Evolutionary conservation across 2,329 filamentous ascomycete species (phyloP).

Genomic region (Microdochium bolleyi): DNA sequence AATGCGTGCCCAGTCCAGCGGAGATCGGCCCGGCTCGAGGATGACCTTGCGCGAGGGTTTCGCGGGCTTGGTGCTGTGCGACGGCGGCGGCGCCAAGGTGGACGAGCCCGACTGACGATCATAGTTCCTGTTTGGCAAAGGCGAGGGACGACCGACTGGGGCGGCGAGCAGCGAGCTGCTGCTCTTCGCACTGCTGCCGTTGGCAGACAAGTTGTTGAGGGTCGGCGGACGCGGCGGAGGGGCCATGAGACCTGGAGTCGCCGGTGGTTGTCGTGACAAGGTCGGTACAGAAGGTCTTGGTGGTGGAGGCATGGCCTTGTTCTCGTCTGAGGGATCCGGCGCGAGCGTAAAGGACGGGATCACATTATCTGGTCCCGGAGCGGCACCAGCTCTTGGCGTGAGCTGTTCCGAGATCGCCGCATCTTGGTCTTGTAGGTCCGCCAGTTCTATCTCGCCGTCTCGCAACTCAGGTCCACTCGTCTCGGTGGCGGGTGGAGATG

Average conservation of each 20-base stretch:
- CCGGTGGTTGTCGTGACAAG: not conserved
- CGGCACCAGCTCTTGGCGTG: conserved; percentile 40
- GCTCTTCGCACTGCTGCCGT: not conserved
- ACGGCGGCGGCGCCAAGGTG: conserved; percentile 46
- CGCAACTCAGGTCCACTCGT: conserved; percentile 7
- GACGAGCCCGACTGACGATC: conserved; percentile 21
- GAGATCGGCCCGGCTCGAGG: conserved; percentile 84
- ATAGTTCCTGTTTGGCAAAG: conserved; percentile 29
- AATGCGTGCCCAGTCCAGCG: conserved; percentile 90
- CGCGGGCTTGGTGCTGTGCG: conserved; percentile 39
- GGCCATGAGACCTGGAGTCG: conserved; percentile 10
- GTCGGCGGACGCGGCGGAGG: conserved; percentile 14
- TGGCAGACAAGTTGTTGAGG: conserved; percentile 10
- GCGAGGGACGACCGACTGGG: conserved; percentile 22
- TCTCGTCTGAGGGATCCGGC: conserved; percentile 9
- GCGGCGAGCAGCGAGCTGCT: conserved; percentile 10
- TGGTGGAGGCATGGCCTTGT: not conserved
- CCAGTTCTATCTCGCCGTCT: conserved; percentile 1
- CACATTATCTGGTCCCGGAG: conserved; percentile 11
- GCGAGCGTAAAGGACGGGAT: conserved; percentile 41
- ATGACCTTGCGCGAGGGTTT: conserved; percentile 64
- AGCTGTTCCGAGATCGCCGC: conserved; percentile 29
- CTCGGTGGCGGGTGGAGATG: conserved; percentile 7
- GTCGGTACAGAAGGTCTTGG: not conserved
- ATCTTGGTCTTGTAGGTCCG: conserved; percentile 10